Evolutionary conservation across 257 asterid species (phyloP).

Genomic region (Prunella vulgaris): DNA sequence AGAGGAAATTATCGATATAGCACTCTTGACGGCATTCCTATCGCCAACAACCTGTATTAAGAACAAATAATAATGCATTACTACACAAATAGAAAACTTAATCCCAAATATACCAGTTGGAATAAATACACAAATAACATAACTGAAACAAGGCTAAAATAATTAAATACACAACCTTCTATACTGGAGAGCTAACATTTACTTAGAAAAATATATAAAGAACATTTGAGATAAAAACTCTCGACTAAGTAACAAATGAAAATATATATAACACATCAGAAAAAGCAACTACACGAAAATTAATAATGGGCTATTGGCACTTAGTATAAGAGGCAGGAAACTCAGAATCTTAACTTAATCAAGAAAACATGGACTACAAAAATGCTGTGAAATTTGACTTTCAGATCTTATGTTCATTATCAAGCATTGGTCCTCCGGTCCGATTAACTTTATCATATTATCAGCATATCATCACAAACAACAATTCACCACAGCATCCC

Average conservation of each 20-base stretch:
- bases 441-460: slow-evolving; percentile 18
- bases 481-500: slow-evolving; percentile 7
- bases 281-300: neutral
- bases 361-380: slow-evolving; percentile 8
- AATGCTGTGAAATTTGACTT: neutral
- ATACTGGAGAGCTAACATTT: neutral
- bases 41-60: slow-evolving; percentile 78
- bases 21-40: slow-evolving; percentile 64
- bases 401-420: slow-evolving; percentile 6
- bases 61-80: slow-evolving; percentile 11
- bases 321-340: neutral
- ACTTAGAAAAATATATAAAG: neutral
- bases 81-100: neutral
- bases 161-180: slow-evolving; percentile 9
- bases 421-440: slow-evolving; percentile 15
- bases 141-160: neutral
- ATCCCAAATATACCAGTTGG: neutral
- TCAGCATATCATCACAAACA: slow-evolving; percentile 6
- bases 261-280: slow-evolving; percentile 1
- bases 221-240: neutral
- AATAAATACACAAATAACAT: neutral
- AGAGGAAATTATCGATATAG: slow-evolving; percentile 62
- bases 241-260: neutral
- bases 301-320: neutral
- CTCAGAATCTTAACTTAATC: slow-evolving; percentile 11